Evolutionary conservation across 352 stramenopile species (phyloP).

Genomic region (Globisporangium sylvaticum): DNA sequence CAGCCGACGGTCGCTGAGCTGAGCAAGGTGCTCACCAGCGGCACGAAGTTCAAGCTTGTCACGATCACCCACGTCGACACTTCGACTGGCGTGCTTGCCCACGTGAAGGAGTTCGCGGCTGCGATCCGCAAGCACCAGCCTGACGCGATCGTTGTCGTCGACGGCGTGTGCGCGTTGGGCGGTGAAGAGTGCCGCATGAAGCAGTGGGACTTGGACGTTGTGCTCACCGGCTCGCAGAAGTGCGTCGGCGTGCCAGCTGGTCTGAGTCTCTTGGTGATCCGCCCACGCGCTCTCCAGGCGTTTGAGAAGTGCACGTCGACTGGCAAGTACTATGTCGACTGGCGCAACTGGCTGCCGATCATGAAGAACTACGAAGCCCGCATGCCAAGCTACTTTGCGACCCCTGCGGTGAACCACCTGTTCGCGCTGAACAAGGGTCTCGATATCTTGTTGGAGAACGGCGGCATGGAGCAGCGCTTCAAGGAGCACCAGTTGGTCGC

Average conservation of each 20-base stretch:
- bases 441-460: conserved; percentile 67
- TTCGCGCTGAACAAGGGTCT: conserved; percentile 66
- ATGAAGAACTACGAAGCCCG: conserved; percentile 85
- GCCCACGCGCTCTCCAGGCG: conserved; percentile 55
- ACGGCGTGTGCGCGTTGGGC: conserved; percentile 65
- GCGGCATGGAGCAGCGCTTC: conserved; percentile 77
- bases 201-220: conserved; percentile 74
- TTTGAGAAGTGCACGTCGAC: conserved; percentile 57
- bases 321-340: conserved; percentile 73
- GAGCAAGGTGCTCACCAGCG: conserved; percentile 33
- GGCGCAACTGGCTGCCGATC: conserved; percentile 76
- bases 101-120: conserved; percentile 54
- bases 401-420: conserved; percentile 74
- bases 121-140: conserved; percentile 56
- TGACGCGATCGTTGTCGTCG: conserved; percentile 59
- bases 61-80: conserved; percentile 81
- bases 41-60: conserved; percentile 52
- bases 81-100: conserved; percentile 62
- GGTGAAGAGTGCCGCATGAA: conserved; percentile 80
- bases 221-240: conserved; percentile 79
- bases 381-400: conserved; percentile 74
- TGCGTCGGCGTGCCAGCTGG: conserved; percentile 68
- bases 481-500: conserved; percentile 56
- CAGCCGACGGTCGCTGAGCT: conserved; percentile 51
- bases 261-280: conserved; percentile 61